phyloP scores from a whole-genome alignment of 177 flowering plant genomes.

The Vitis hybrid region DNA sequence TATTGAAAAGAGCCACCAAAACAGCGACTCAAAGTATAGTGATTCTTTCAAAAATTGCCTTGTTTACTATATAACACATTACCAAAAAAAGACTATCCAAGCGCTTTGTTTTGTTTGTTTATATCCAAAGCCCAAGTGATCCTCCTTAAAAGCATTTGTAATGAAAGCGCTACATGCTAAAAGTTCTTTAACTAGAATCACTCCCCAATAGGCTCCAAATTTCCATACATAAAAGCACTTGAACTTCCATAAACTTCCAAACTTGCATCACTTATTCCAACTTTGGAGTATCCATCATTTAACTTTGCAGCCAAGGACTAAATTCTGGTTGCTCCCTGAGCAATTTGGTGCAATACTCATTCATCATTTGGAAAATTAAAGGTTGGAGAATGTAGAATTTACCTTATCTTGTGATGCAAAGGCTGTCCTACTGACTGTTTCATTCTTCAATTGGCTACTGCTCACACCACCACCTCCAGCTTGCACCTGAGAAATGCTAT shows the following conservation, averaged over 20 bases:
- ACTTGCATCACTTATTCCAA: neutral
- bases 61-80: no score
- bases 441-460: conserved; percentile 36
- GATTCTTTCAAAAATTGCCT: no score
- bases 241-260: neutral
- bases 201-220: no score
- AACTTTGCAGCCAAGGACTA: neutral
- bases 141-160: no score
- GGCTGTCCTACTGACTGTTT: conserved; percentile 59
- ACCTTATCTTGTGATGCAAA: conserved; percentile 92
- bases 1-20: no score
- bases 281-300: neutral
- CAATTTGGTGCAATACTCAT: neutral
- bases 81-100: no score
- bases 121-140: no score
- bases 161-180: no score
- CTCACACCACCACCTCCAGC: conserved; percentile 20
- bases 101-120: no score
- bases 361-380: neutral
- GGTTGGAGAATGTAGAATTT: conserved; percentile 10
- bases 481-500: conserved; percentile 28
- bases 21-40: no score
- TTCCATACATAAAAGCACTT: no score
- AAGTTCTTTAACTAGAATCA: no score
- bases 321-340: neutral